Conservation (phyloP, 164 flowering plant species). For the Magnolia changhungtana region DNA sequence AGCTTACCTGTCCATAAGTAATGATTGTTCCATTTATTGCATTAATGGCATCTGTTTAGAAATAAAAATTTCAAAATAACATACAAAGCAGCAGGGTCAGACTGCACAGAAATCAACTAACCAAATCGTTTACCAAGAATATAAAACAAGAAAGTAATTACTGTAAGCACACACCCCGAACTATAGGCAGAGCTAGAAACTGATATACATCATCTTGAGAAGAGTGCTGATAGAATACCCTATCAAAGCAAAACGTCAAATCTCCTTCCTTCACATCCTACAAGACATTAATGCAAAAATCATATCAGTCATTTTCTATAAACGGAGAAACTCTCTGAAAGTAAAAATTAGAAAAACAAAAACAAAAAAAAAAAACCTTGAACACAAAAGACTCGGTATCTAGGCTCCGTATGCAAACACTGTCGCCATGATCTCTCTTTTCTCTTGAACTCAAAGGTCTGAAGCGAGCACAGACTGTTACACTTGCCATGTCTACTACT, state of each 20-base stretch:
- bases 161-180: slow-evolving; percentile 42
- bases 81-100: background rate
- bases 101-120: background rate
- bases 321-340: background rate
- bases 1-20: slow-evolving; percentile 79
- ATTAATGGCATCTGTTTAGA: slow-evolving; percentile 52
- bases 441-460: slow-evolving; percentile 67
- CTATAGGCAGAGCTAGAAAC: slow-evolving; percentile 66
- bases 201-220: slow-evolving; percentile 65
- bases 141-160: background rate
- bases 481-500: slow-evolving; percentile 39
- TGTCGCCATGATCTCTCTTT: slow-evolving; percentile 45
- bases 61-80: slow-evolving; percentile 5
- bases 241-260: slow-evolving; percentile 51
- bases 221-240: slow-evolving; percentile 58
- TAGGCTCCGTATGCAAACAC: slow-evolving; percentile 35
- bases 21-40: slow-evolving; percentile 78
- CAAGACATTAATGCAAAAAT: slow-evolving; percentile 11
- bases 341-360: background rate
- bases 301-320: background rate
- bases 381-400: slow-evolving; percentile 57
- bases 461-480: slow-evolving; percentile 69
- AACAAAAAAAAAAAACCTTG: slow-evolving; percentile 40
- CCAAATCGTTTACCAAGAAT: background rate
- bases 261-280: slow-evolving; percentile 83